These are phyloP conservation scores for Pichiaceae sp. DNA, from an alignment of 1,139 yeast species.

Conservation along the genomic window DNA sequence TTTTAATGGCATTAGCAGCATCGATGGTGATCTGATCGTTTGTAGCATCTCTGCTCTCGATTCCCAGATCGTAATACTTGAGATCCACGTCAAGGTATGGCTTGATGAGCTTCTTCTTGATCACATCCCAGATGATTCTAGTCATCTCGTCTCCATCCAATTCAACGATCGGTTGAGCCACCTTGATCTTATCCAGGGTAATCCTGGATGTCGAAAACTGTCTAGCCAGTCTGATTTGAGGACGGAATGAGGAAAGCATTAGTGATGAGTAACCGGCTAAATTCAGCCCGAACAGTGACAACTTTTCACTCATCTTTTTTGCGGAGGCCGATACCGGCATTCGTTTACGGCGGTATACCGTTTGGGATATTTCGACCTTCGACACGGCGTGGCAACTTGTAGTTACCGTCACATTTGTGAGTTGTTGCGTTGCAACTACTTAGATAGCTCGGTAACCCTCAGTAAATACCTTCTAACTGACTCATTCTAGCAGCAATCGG, in stretches of 20 bases:
- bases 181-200: conserved; percentile 46
- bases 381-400: too few species aligned
- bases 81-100: conserved; percentile 69
- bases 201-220: not conserved
- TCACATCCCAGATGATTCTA: conserved; percentile 72
- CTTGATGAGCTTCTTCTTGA: conserved; percentile 58
- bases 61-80: conserved; percentile 69
- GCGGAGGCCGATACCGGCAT: not conserved
- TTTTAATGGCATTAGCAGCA: conserved; percentile 66
- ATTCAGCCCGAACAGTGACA: not conserved
- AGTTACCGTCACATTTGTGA: too few species aligned
- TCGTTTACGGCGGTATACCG: too few species aligned
- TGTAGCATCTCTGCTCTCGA: conserved; percentile 63
- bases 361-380: too few species aligned
- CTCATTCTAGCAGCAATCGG: too few species aligned
- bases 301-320: not conserved
- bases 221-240: not conserved
- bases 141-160: conserved; percentile 87
- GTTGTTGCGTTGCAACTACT: too few species aligned
- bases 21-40: conserved; percentile 66
- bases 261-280: too few species aligned
- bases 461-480: too few species aligned
- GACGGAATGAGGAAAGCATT: not conserved
- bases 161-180: conserved; percentile 67
- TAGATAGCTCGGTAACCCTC: too few species aligned